phyloP scores from a whole-genome alignment of 371 early-diverging fungal species.

The Apophysomyces ossiformis region DNA sequence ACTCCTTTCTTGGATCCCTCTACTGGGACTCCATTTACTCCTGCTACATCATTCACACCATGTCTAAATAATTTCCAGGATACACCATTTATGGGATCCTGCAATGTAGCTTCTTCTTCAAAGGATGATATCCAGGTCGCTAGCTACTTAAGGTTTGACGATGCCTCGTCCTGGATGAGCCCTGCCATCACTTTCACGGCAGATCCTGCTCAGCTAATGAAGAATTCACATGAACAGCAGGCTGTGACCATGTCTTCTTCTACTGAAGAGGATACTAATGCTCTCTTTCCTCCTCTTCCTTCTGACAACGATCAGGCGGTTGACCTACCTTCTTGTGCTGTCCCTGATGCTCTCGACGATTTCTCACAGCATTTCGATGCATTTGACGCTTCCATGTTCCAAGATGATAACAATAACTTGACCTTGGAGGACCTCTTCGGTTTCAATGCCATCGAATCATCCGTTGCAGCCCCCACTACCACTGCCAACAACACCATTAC shows the following conservation, averaged over 20 bases:
- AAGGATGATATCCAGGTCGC: conserved; percentile 29
- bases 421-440: conserved; percentile 10
- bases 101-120: conserved; percentile 18
- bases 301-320: conserved; percentile 17
- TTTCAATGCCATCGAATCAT: conserved; percentile 1
- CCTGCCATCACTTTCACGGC: conserved; percentile 18
- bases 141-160: conserved; percentile 27
- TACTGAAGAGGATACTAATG: conserved; percentile 21
- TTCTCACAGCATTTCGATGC: conserved; percentile 6
- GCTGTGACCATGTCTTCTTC: conserved; percentile 7
- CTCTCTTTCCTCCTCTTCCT: conserved; percentile 44
- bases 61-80: conserved; percentile 27
- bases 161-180: not conserved
- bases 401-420: not conserved
- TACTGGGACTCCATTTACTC: conserved; percentile 41
- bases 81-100: conserved; percentile 31
- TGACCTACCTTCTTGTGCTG: conserved; percentile 9
- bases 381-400: not conserved
- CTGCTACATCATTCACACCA: conserved; percentile 40
- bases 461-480: no score
- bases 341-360: not conserved
- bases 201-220: conserved; percentile 24
- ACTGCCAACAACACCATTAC: not conserved
- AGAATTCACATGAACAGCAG: conserved; percentile 3
- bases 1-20: conserved; percentile 41